These are phyloP conservation scores for Russula ochroleuca DNA, from an alignment of 768 basidiomycete species.

Conservation along the genomic window DNA sequence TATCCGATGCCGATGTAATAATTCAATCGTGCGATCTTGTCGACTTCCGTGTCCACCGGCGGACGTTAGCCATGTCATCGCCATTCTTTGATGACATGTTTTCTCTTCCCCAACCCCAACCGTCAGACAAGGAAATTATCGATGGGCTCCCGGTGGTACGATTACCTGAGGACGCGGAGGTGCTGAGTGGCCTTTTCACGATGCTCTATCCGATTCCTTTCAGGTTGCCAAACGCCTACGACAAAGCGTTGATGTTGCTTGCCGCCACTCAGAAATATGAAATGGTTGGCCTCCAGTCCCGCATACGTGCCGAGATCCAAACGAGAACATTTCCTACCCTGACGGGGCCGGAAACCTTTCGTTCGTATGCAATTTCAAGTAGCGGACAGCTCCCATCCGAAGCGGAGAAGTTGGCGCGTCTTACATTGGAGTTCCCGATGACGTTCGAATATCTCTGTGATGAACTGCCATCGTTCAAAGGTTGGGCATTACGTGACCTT, in stretches of 20 bases:
- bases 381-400: not conserved
- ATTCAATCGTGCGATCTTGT: conserved; percentile 12
- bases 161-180: too few relatives aligned
- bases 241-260: too few relatives aligned
- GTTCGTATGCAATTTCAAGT: not conserved
- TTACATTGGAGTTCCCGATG: conserved; percentile 1
- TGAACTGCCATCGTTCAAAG: conserved; percentile 4
- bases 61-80: conserved; percentile 6
- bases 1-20: too few relatives aligned
- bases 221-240: too few relatives aligned
- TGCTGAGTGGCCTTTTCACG: too few relatives aligned
- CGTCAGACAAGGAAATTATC: not conserved
- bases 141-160: conserved; percentile 11
- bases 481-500: too few relatives aligned
- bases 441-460: not conserved
- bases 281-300: too few relatives aligned
- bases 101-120: conserved; percentile 18
- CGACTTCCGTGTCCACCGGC: conserved; percentile 20
- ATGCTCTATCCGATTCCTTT: too few relatives aligned
- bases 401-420: not conserved
- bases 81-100: conserved; percentile 23
- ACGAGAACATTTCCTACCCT: not conserved
- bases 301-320: not conserved
- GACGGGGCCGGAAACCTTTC: conserved; percentile 15
- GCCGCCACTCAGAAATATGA: too few relatives aligned